These are phyloP conservation scores for Spizellomyces sp. DNA, from an alignment of 192 early-diverging fungal species.

Conservation along the genomic window DNA sequence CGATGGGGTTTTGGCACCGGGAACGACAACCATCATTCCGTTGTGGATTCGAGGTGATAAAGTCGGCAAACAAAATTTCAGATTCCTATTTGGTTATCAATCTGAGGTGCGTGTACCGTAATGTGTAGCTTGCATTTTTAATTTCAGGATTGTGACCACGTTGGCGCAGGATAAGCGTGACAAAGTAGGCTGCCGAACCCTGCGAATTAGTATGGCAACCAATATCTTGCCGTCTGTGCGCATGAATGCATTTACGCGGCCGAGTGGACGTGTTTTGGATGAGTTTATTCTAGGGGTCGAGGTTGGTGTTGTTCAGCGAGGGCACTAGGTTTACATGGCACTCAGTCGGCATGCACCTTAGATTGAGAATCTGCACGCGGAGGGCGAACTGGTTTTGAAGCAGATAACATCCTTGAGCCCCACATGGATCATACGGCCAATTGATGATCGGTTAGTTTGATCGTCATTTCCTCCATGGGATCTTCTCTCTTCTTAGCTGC, in stretches of 20 bases:
- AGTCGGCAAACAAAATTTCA: conserved; percentile 80
- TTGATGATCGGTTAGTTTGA: conserved; percentile 12
- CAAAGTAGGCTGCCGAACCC: conserved; percentile 62
- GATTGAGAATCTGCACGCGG: conserved; percentile 69
- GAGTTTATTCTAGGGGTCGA: conserved; percentile 94
- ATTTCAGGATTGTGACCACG: background rate
- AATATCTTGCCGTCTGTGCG: conserved; percentile 85
- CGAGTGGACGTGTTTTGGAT: conserved; percentile 70
- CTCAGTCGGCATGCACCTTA: conserved; percentile 25
- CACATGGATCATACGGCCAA: conserved; percentile 65
- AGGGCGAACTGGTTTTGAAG: conserved; percentile 59
- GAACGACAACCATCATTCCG: conserved; percentile 70
- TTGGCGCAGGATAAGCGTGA: conserved; percentile 47
- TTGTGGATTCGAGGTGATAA: conserved; percentile 90
- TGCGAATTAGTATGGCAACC: conserved; percentile 58
- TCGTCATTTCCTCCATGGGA: background rate
- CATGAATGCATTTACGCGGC: conserved; percentile 92
- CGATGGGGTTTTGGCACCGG: conserved; percentile 58
- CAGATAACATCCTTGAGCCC: conserved; percentile 76
- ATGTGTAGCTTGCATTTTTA: background rate
- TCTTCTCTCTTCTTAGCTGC: too few species aligned
- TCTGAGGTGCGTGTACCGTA: conserved; percentile 56
- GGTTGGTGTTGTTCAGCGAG: conserved; percentile 52
- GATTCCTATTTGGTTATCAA: conserved; percentile 82
- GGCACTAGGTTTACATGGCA: conserved; percentile 17